Percentiles rank a stretch among this genome's conserved stretches.
Conservation (phyloP, 441 rosid species). For the Geranium incanum region DNA sequence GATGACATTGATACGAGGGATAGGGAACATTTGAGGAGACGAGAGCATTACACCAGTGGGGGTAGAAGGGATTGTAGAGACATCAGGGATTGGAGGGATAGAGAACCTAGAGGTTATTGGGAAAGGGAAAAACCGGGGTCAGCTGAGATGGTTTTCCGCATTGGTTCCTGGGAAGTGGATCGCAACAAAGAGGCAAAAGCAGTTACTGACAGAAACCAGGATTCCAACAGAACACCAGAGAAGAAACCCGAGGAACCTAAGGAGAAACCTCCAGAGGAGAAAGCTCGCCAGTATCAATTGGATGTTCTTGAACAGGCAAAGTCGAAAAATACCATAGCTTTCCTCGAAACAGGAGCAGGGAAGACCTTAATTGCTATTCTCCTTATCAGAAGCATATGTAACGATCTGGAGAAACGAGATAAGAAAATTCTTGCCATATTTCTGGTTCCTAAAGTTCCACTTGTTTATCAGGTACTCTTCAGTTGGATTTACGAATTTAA, state of each 20-base stretch:
- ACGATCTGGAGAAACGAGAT: constrained; percentile 54
- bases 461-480: constrained; percentile 82
- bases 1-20: constrained; percentile 55
- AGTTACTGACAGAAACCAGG: constrained; percentile 34
- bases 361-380: constrained; percentile 96
- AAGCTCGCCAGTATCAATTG: constrained; percentile 86
- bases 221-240: constrained; percentile 40
- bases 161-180: constrained; percentile 83
- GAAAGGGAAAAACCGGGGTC: constrained; percentile 82
- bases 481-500: constrained; percentile 16
- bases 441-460: constrained; percentile 97
- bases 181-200: constrained; percentile 46
- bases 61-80: constrained; percentile 54
- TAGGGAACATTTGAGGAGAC: constrained; percentile 52
- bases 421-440: constrained; percentile 86
- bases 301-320: constrained; percentile 98
- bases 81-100: constrained; percentile 55
- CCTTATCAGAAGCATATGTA: constrained; percentile 62
- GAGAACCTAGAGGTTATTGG: constrained; percentile 84
- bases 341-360: constrained; percentile 98
- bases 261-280: constrained; percentile 76
- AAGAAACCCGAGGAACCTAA: constrained; percentile 51
- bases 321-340: constrained; percentile 85
- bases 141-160: constrained; percentile 61
- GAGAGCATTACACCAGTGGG: constrained; percentile 38